A percentile compares a stretch with the other conserved stretches of the same genome.
Conservation (phyloP, 768 basidiomycete genomes). For the Leucocoprinus leucothites region DNA sequence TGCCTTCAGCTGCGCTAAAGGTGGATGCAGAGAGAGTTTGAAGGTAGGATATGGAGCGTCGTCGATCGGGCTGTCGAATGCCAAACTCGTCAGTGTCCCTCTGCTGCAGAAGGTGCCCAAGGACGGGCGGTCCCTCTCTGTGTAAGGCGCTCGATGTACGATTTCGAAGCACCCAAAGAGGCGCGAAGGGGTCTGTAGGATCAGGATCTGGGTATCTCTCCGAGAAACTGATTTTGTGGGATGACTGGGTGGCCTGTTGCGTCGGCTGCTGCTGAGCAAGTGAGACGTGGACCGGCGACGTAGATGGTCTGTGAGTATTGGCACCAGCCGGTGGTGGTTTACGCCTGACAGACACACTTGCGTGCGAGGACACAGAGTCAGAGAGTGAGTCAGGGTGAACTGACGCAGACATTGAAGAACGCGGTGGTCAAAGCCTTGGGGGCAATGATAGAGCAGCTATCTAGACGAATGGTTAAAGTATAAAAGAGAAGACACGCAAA, state of each 20-base stretch:
- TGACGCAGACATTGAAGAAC: neutral
- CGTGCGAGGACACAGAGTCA: neutral
- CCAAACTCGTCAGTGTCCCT: conserved; percentile 7
- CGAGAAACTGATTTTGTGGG: conserved; percentile 35
- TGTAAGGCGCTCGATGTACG: conserved; percentile 47
- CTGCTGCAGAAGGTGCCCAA: neutral
- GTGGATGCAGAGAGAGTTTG: conserved; percentile 1
- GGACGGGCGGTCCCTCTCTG: conserved; percentile 10
- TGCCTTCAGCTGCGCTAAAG: neutral
- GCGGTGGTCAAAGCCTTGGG: neutral
- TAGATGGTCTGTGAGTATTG: conserved; percentile 13
- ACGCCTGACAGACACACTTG: conserved; percentile 35
- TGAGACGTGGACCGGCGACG: neutral
- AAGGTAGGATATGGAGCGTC: conserved; percentile 9
- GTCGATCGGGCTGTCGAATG: conserved; percentile 4
- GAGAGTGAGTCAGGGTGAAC: neutral
- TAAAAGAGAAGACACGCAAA: neutral
- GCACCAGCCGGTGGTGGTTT: conserved; percentile 48
- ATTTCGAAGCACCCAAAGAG: conserved; percentile 61
- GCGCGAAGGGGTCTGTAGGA: conserved; percentile 67
- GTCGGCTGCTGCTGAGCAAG: neutral
- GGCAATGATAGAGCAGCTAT: neutral
- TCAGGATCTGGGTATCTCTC: conserved; percentile 65
- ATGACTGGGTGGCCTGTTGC: neutral
- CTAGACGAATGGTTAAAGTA: neutral